phyloP scores from a whole-genome alignment of 352 stramenopile genomes.

The Phytophthora litchii region DNA sequence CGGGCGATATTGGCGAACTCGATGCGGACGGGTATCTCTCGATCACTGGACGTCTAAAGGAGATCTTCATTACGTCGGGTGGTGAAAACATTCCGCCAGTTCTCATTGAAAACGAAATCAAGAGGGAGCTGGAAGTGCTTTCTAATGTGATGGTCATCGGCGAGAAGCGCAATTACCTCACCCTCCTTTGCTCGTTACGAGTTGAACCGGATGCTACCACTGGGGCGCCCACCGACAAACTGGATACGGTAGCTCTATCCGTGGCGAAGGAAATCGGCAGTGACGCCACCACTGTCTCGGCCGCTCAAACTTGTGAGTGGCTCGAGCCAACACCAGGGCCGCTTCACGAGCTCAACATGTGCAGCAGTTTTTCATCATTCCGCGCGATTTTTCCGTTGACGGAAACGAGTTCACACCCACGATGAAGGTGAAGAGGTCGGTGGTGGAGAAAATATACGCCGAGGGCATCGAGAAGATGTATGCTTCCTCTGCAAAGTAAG shows the following conservation, averaged over 20 bases:
- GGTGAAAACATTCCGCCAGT: constrained; percentile 92
- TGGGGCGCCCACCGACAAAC: constrained; percentile 58
- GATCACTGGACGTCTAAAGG: constrained; percentile 94
- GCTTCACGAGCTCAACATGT: constrained; percentile 60
- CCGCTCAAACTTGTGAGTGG: constrained; percentile 64
- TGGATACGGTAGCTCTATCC: constrained; percentile 71
- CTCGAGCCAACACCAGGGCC: constrained; percentile 54
- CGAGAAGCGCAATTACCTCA: constrained; percentile 91
- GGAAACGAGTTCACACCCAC: constrained; percentile 91
- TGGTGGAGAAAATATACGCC: constrained; percentile 86
- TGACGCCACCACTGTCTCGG: constrained; percentile 63
- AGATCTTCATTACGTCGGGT: constrained; percentile 92
- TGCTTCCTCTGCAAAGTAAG: neutral
- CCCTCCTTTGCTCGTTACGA: constrained; percentile 82
- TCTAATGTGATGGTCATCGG: constrained; percentile 91
- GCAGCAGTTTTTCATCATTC: constrained; percentile 75
- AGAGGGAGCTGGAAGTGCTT: constrained; percentile 72
- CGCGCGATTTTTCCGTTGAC: constrained; percentile 79
- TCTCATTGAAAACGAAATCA: constrained; percentile 88
- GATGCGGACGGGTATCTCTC: constrained; percentile 85
- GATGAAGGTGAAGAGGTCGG: constrained; percentile 92
- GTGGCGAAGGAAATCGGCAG: constrained; percentile 63
- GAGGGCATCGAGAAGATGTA: constrained; percentile 90
- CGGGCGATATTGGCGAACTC: constrained; percentile 84
- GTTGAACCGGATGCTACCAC: constrained; percentile 63